Base-by-base conservation (phyloP, 1,139 yeast genomes). In the Geotrichum phurueaensis region DNA sequence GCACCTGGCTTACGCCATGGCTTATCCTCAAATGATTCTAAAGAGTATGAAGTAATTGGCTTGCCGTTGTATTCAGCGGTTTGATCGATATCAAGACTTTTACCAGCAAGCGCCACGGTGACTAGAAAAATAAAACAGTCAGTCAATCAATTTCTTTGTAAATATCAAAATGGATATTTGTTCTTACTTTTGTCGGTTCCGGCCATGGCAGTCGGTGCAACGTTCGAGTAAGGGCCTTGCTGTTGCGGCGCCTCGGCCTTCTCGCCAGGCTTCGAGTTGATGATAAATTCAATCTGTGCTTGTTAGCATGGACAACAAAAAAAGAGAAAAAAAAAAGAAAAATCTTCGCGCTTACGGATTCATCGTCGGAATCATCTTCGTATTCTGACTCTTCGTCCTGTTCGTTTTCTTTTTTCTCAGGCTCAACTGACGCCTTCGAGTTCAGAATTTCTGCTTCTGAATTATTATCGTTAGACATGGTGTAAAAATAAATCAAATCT, bases 1-100 rank as follows among this genome's bases (percentile, higher is more conserved):
- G 97, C 96, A 57, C 97, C 97, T 0, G 98, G 98, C 66, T 89
- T 86, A 70, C 99, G 82, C 99, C 99, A 94, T 2, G 99, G 99
- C 75, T 95, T 95, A 65, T 90, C 96, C 66, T 89, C 91, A 54
- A 92, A 77, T 57, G 85, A 87, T 65, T 89, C 96, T 22, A 92
- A 79, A 65, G 89, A 87, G n/a, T 92, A 79, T 67, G 87, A 86
- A 0, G 96, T 89, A 58, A 95, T 78, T 2, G 96, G 96, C 66
- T 84, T 82, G 3, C 96, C 98, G 60, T 92, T 88, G 65, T 81
- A 83, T 63, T 84, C 85, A 0, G 95, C 97, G 20, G 89, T 87
- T 25, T 84, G 84, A 67, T 90, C 84, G 13, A 94, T 79, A 69
- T 92, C 96, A 23, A 94, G 78, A 78, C 47, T 39, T n/a, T 39